phyloP scores from a whole-genome alignment of 2,329 filamentous ascomycete genomes.

The Aureobasidium leucospermi region DNA sequence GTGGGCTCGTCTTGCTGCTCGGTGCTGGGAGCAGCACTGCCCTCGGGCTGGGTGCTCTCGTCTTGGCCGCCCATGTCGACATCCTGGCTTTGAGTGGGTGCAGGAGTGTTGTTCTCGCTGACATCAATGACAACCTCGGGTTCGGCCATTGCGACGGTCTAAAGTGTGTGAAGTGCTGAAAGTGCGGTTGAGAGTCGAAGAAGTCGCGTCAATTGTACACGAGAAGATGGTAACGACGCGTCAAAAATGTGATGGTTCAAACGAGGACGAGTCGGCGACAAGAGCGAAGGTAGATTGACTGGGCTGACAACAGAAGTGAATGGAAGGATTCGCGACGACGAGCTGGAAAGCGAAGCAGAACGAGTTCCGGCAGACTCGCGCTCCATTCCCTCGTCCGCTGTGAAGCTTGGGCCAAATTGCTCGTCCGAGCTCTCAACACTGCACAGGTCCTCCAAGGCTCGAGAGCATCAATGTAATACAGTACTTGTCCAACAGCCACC shows the following conservation, averaged over 20 bases:
- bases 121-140: constrained; percentile 24
- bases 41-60: constrained; percentile 14
- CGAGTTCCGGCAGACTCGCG: background rate
- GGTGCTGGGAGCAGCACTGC: constrained; percentile 18
- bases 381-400: background rate
- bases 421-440: too few relatives aligned
- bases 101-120: constrained; percentile 26
- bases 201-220: background rate
- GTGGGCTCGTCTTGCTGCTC: constrained; percentile 24
- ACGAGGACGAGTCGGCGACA: background rate
- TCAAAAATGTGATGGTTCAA: background rate
- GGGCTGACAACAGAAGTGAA: background rate
- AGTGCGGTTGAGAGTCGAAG: background rate
- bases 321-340: background rate
- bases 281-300: background rate
- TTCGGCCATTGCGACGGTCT: constrained; percentile 23
- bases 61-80: constrained; percentile 42
- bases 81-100: constrained; percentile 29
- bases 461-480: too few relatives aligned
- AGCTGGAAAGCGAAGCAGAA: background rate
- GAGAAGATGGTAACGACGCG: background rate
- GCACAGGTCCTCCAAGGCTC: too few relatives aligned
- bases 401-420: background rate
- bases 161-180: background rate
- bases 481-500: background rate